Evolutionary conservation across 495 filamentous ascomycete genomes (phyloP), one percentile per base, ranked within the genome.

Genomic region (Xylaria cubensis): DNA sequence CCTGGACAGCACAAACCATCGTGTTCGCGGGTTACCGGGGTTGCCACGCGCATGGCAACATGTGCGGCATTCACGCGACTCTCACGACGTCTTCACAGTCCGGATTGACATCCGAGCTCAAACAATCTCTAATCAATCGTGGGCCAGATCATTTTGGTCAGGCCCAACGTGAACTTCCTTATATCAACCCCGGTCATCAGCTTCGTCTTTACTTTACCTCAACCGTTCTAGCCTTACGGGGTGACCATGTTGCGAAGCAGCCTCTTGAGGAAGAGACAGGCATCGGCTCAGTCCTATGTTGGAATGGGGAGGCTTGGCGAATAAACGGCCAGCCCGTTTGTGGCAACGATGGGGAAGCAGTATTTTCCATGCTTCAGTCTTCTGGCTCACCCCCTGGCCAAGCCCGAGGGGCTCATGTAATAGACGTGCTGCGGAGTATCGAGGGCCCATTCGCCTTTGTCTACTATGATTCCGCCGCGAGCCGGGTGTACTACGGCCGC

Each of bases 271-370:
- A 93, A 74, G 21, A 74, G 5, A 19, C 51, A n/a, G 70, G 73
- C 2, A 88, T 85, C n/a, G 86, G 86, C 24, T 95, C 92, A 10
- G 84, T 93, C 15, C 85, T 99, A 19, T 98, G 95, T 85, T 99
- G 96, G 95, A 98, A 98, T 75, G 96, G 96, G n/a, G 96, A 99
- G 79, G 97, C 94, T 10, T 99, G 96, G 96, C 91, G 86, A 64
- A 86, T 97, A 66, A 76, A 75, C 26, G 84, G 83, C 24, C 79
- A 86, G 17, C 71, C 84, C 36, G 82, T 94, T 32, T 73, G 76
- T 32, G 90, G 88, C 48, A 72, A 97, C 79, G 96, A 99, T 78
- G 92, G 92, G 1, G 86, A 92, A 75, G 80, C 80, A 13, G 85
- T 99, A 17, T 91, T 94, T 75, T 73, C 85, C n/a, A 73, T 87